phyloP scores from a whole-genome alignment of 139 green algal genomes.

The Micractinium sp. region DNA sequence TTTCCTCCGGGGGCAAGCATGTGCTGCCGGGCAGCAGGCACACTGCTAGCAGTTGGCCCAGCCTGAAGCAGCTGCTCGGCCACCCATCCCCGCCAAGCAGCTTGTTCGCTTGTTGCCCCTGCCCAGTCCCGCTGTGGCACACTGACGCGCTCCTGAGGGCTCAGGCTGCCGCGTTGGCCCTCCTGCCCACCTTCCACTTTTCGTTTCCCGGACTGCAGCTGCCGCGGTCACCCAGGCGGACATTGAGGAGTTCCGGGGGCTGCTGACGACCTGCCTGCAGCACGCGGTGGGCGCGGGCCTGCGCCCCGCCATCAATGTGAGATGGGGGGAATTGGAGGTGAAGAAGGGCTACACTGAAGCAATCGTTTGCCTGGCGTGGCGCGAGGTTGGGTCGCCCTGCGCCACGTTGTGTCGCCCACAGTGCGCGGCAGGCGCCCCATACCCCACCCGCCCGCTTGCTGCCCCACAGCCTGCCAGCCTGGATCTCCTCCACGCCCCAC shows the following conservation, averaged over 20 bases:
- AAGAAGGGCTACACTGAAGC: no score
- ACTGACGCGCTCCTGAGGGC: no score
- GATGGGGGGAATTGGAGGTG: no score
- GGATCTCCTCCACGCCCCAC: no score
- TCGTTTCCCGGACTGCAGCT: no score
- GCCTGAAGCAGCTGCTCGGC: neutral
- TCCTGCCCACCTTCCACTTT: no score
- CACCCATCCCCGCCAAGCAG: neutral
- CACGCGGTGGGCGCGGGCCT: constrained; percentile 8
- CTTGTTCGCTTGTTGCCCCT: neutral
- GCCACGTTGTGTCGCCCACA: no score
- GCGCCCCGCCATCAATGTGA: constrained; percentile 15
- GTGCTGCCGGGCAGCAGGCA: no score
- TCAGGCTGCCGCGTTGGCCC: neutral
- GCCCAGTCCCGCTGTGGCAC: neutral
- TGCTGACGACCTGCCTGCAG: constrained; percentile 15
- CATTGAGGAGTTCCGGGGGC: neutral
- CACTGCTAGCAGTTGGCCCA: neutral
- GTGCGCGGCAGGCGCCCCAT: neutral
- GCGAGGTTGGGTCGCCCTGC: no score
- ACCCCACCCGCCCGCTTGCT: neutral
- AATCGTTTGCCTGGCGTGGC: no score
- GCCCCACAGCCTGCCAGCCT: neutral
- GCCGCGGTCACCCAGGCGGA: neutral
- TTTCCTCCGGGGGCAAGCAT: no score